Evolutionary conservation across 805 yeast species (phyloP).

Genomic region (Suhomyces canberraensis): DNA sequence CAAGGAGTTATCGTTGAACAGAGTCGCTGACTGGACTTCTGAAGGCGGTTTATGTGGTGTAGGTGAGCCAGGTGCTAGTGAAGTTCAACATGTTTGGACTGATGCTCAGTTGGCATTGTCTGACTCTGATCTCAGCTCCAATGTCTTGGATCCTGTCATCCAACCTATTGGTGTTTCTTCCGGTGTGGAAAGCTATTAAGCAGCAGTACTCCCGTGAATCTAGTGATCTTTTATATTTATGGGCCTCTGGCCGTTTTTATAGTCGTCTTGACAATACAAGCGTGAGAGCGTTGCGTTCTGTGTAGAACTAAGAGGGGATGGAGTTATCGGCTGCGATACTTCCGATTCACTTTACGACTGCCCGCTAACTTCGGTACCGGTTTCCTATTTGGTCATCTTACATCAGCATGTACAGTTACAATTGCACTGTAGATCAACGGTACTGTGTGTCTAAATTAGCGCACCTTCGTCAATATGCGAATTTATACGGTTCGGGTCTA

Average conservation of each 20-base stretch:
- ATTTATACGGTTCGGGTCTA: too few relatives aligned
- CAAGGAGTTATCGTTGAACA: conserved; percentile 66
- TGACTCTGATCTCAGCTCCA: conserved; percentile 61
- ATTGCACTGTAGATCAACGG: too few relatives aligned
- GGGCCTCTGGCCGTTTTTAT: background rate
- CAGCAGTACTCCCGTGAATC: too few relatives aligned
- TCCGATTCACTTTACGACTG: too few relatives aligned
- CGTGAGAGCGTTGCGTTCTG: too few relatives aligned
- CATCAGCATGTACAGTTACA: too few relatives aligned
- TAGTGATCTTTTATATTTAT: too few relatives aligned
- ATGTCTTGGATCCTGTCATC: conserved; percentile 62
- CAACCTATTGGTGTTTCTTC: conserved; percentile 67
- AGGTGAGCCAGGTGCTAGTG: conserved; percentile 51
- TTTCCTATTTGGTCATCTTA: too few relatives aligned
- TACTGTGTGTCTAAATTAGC: too few relatives aligned
- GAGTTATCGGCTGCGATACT: background rate
- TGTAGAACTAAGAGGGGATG: background rate
- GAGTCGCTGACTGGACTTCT: conserved; percentile 72
- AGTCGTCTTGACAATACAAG: conserved; percentile 4
- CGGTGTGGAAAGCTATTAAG: conserved; percentile 40
- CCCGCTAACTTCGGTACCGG: too few relatives aligned
- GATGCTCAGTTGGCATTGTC: conserved; percentile 67
- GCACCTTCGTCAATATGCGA: too few relatives aligned
- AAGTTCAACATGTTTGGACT: conserved; percentile 79
- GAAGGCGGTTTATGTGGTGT: conserved; percentile 92